phyloP scores from a whole-genome alignment of 805 yeast species.

The Wickerhamiella occidentalis region DNA sequence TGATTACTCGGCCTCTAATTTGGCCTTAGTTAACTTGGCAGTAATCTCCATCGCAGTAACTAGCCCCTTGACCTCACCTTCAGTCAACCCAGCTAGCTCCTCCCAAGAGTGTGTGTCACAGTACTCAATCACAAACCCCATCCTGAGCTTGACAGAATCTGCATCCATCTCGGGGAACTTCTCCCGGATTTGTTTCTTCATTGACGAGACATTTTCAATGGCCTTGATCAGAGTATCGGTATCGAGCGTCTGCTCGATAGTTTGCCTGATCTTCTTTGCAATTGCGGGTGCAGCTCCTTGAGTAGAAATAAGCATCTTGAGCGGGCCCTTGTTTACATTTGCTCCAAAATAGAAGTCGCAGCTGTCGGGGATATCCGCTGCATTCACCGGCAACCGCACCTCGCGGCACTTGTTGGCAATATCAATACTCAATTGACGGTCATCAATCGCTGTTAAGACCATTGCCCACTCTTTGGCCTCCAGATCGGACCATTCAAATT shows the following conservation, averaged over 20 bases:
- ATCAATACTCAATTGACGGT: conserved; percentile 43
- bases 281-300: conserved; percentile 74
- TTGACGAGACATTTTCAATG: conserved; percentile 43
- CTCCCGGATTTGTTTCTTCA: conserved; percentile 41
- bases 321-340: conserved; percentile 55
- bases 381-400: conserved; percentile 48
- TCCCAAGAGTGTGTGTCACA: conserved; percentile 49
- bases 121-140: conserved; percentile 56
- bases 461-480: conserved; percentile 38
- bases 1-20: background rate
- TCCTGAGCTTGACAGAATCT: conserved; percentile 40
- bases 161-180: conserved; percentile 21
- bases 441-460: conserved; percentile 66
- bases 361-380: conserved; percentile 72
- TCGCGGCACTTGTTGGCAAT: conserved; percentile 42
- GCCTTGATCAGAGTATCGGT: conserved; percentile 40
- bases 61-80: conserved; percentile 7
- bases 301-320: conserved; percentile 73
- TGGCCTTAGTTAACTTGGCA: background rate
- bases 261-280: conserved; percentile 48
- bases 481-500: conserved; percentile 20
- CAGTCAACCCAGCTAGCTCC: conserved; percentile 41
- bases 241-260: conserved; percentile 35
- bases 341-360: conserved; percentile 85
- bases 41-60: conserved; percentile 5